Conservation (phyloP, 805 yeast genomes). For the Kuraishia borneana region DNA sequence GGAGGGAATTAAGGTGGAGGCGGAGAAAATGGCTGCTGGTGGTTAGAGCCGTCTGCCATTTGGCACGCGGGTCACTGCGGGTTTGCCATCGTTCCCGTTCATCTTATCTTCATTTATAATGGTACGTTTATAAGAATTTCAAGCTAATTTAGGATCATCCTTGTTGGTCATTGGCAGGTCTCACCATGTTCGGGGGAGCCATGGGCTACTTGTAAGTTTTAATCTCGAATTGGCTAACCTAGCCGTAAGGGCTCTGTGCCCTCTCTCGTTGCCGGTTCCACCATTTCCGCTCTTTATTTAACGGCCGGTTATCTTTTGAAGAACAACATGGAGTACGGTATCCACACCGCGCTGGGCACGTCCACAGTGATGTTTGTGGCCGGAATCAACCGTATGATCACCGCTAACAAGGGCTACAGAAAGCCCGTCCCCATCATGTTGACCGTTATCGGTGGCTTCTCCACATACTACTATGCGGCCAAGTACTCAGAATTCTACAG, state of each 20-base stretch:
- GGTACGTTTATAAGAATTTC: no score
- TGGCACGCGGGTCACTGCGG: no score
- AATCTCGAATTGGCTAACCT: not conserved
- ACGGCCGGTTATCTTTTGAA: slow-evolving; percentile 64
- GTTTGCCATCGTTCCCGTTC: no score
- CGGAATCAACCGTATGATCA: slow-evolving; percentile 55
- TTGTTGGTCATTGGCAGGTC: slow-evolving; percentile 14
- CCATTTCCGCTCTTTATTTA: slow-evolving; percentile 51
- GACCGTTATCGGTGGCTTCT: slow-evolving; percentile 48
- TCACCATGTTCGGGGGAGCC: slow-evolving; percentile 19
- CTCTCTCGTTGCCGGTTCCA: slow-evolving; percentile 67
- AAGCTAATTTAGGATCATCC: slow-evolving; percentile 19
- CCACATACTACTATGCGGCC: slow-evolving; percentile 58
- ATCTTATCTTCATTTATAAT: no score
- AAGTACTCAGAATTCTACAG: slow-evolving; percentile 66
- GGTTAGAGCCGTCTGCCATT: slow-evolving; percentile 9
- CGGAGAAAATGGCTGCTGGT: slow-evolving; percentile 36
- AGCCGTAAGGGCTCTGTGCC: slow-evolving; percentile 64
- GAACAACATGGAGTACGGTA: slow-evolving; percentile 67
- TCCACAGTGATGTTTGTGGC: slow-evolving; percentile 58
- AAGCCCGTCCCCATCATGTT: slow-evolving; percentile 71
- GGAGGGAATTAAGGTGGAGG: slow-evolving; percentile 33
- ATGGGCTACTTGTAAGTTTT: slow-evolving; percentile 15
- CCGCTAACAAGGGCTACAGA: slow-evolving; percentile 32
- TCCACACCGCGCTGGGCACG: slow-evolving; percentile 69